These are phyloP conservation scores for Obelidium mucronatum DNA, from an alignment of 192 early-diverging fungal species.

Conservation along the genomic window DNA sequence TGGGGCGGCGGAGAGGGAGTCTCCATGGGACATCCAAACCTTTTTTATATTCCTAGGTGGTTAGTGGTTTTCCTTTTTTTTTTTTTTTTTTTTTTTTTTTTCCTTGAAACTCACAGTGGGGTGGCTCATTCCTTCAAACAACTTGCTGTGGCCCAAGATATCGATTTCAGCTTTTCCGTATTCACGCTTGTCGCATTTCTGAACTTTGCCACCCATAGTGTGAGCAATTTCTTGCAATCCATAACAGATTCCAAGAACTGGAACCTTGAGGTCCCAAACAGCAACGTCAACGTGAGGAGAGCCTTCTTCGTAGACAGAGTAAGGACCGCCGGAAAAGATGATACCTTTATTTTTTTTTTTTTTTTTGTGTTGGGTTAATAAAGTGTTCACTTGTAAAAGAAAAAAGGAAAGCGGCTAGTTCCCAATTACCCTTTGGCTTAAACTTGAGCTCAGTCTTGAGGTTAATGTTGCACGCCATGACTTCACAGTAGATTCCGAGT, in stretches of 20 bases:
- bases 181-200: conserved; percentile 88
- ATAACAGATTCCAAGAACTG: conserved; percentile 98
- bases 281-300: conserved; percentile 93
- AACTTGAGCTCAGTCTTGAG: conserved; percentile 86
- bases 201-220: conserved; percentile 89
- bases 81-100: conserved; percentile 35
- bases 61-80: conserved; percentile 4
- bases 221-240: conserved; percentile 97
- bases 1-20: conserved; percentile 86
- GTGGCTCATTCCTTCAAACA: conserved; percentile 77
- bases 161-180: conserved; percentile 90
- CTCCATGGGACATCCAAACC: conserved; percentile 99
- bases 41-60: too few species aligned
- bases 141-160: conserved; percentile 67
- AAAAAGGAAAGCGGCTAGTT: conserved; percentile 1
- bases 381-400: too few species aligned
- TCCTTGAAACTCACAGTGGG: conserved; percentile 58
- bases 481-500: conserved; percentile 98
- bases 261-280: conserved; percentile 87
- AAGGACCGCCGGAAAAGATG: conserved; percentile 95
- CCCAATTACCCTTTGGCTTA: conserved; percentile 92
- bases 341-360: conserved; percentile 64
- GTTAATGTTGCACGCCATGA: conserved; percentile 96
- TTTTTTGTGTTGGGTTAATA: conserved; percentile 11
- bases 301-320: conserved; percentile 95